Evolutionary conservation across 202 grass and related monocot species (phyloP).

Genomic region (Dendrocalamus latiflorus): DNA sequence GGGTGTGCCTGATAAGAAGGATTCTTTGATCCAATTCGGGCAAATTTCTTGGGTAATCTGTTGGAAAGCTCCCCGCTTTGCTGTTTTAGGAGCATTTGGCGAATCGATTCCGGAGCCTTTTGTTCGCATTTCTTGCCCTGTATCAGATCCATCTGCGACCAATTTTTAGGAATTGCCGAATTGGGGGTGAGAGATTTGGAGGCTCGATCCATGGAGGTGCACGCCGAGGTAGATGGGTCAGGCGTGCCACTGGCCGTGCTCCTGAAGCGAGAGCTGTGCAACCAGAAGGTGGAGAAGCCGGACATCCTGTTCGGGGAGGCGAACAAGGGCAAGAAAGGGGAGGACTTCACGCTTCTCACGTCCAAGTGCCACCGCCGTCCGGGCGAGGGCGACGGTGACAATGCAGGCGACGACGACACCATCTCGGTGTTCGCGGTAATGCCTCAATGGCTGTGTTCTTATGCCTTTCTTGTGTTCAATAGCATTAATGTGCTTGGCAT

Average conservation of each 20-base stretch:
- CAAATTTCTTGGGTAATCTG: conserved; percentile 11
- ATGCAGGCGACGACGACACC: conserved; percentile 22
- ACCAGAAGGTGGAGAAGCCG: conserved; percentile 87
- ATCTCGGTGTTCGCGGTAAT: conserved; percentile 92
- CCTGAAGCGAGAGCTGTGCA: conserved; percentile 79
- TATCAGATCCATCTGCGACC: conserved; percentile 13
- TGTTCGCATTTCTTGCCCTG: conserved; percentile 11
- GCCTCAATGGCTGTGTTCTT: conserved; percentile 13
- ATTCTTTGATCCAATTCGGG: not conserved
- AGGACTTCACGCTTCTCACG: conserved; percentile 70
- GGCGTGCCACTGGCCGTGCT: conserved; percentile 84
- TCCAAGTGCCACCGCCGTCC: conserved; percentile 45
- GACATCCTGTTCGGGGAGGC: no score
- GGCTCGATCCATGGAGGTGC: conserved; percentile 37
- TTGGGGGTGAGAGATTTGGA: conserved; percentile 5
- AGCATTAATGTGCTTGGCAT: not conserved
- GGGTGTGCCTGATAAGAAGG: not conserved
- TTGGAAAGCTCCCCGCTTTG: not conserved
- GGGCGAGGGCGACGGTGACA: not conserved
- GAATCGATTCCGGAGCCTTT: not conserved
- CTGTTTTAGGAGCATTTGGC: conserved; percentile 11
- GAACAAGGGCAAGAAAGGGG: no score
- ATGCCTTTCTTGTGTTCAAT: not conserved
- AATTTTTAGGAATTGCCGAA: not conserved
- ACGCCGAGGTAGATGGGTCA: conserved; percentile 47